Percentiles rank a stretch among this genome's conserved stretches.
Conservation (phyloP, 345 rosid genomes). For the Isatis tinctoria region DNA sequence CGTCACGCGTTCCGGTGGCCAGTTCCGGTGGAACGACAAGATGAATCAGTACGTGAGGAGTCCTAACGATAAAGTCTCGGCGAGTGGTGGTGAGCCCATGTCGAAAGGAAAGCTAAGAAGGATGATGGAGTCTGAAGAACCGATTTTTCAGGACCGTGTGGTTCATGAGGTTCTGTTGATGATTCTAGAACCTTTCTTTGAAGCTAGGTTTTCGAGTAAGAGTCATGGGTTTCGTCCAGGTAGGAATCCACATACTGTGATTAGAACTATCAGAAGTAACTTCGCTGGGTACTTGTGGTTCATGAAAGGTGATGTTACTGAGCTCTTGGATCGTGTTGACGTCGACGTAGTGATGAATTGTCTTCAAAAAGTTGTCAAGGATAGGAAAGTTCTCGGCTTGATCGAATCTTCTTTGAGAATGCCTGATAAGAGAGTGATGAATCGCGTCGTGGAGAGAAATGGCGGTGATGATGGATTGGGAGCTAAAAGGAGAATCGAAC, state of each 20-base stretch:
- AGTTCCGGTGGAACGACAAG: conserved; percentile 77
- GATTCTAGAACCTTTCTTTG: conserved; percentile 83
- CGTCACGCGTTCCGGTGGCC: conserved; percentile 44
- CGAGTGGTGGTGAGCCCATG: conserved; percentile 24
- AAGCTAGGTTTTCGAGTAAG: conserved; percentile 65
- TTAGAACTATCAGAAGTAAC: conserved; percentile 79
- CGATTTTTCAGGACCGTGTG: conserved; percentile 84
- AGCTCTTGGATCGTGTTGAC: conserved; percentile 49
- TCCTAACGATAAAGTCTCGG: conserved; percentile 51
- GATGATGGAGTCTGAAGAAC: conserved; percentile 44
- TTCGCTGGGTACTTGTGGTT: conserved; percentile 97
- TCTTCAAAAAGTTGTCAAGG: conserved; percentile 60
- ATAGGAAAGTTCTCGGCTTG: conserved; percentile 64
- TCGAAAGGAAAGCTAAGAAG: conserved; percentile 60
- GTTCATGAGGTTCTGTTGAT: conserved; percentile 85
- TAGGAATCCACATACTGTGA: conserved; percentile 83
- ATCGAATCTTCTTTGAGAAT: conserved; percentile 48
- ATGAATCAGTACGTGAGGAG: conserved; percentile 56
- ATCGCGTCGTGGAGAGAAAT: conserved; percentile 14
- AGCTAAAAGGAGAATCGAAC: conserved; percentile 36
- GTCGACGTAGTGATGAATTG: conserved; percentile 47
- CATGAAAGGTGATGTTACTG: conserved; percentile 72
- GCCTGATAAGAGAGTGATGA: conserved; percentile 29
- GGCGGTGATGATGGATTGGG: conserved; percentile 36
- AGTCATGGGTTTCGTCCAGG: conserved; percentile 88